A percentile compares a stretch with the other conserved stretches of the same genome.
Evolutionary conservation across 176 grass and related monocot genomes (phyloP).

Genomic region (Pontederia crassipes): DNA sequence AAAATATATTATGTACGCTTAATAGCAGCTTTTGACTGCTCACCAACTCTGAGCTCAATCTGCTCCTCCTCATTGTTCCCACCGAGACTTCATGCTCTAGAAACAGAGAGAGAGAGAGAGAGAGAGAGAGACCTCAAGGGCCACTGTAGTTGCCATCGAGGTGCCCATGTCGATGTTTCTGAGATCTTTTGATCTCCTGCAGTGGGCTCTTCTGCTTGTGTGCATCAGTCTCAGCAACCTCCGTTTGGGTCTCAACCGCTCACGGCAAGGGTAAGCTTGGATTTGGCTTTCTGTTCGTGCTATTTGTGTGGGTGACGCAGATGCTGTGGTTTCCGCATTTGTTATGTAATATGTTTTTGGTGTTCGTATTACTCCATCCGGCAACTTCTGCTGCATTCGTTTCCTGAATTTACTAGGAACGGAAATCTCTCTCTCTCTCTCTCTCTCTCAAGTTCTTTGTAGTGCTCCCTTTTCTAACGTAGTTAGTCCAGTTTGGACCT

Average conservation of each 20-base stretch:
- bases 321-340: background rate
- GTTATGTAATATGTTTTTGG: no score
- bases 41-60: no score
- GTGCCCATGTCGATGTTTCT: background rate
- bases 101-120: background rate
- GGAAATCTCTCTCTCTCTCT: no score
- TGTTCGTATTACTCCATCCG: no score
- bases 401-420: no score
- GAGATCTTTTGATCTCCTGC: background rate
- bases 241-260: background rate
- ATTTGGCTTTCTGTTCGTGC: background rate
- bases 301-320: background rate
- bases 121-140: background rate
- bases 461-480: no score
- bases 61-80: background rate
- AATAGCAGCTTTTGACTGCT: no score
- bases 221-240: conserved; percentile 2
- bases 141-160: no score
- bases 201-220: background rate
- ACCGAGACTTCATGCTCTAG: background rate
- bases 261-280: conserved; percentile 3
- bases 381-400: no score
- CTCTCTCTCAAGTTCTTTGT: no score
- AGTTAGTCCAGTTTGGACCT: no score
- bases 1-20: no score